A percentile compares a stretch with the other conserved stretches of the same genome.
Evolutionary conservation across 192 early-diverging fungal genomes (phyloP).

Genomic region (Backusella morwellensis): DNA sequence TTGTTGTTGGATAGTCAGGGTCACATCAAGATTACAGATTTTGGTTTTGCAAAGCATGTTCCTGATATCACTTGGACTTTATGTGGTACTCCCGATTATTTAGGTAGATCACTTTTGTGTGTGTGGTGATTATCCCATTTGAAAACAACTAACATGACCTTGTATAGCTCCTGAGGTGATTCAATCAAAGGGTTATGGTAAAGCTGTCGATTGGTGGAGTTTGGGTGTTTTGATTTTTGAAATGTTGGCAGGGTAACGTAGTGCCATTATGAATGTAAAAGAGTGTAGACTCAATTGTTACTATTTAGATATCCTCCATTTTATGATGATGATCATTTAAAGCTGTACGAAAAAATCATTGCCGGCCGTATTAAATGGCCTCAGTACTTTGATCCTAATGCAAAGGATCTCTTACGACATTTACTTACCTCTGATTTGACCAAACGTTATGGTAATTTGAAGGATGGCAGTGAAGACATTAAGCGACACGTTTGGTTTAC

Average conservation of each 20-base stretch:
- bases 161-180: slow-evolving; percentile 77
- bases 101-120: slow-evolving; percentile 33
- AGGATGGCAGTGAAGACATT: slow-evolving; percentile 68
- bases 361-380: slow-evolving; percentile 71
- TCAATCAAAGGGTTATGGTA: slow-evolving; percentile 90
- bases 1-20: slow-evolving; percentile 74
- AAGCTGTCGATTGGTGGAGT: slow-evolving; percentile 95
- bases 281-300: not conserved
- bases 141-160: not conserved
- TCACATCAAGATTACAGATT: slow-evolving; percentile 84
- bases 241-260: slow-evolving; percentile 81
- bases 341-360: slow-evolving; percentile 92
- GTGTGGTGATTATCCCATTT: not conserved
- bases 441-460: slow-evolving; percentile 77
- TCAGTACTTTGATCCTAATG: slow-evolving; percentile 66
- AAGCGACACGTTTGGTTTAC: slow-evolving; percentile 67
- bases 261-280: not conserved
- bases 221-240: slow-evolving; percentile 92
- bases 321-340: slow-evolving; percentile 92
- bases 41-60: slow-evolving; percentile 84
- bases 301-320: slow-evolving; percentile 73
- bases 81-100: slow-evolving; percentile 81
- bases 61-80: slow-evolving; percentile 83
- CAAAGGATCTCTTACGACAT: slow-evolving; percentile 73
- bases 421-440: slow-evolving; percentile 73